These are phyloP conservation scores for Aphanoascus verrucosus DNA, from an alignment of 2,329 filamentous ascomycete species.

Conservation along the genomic window DNA sequence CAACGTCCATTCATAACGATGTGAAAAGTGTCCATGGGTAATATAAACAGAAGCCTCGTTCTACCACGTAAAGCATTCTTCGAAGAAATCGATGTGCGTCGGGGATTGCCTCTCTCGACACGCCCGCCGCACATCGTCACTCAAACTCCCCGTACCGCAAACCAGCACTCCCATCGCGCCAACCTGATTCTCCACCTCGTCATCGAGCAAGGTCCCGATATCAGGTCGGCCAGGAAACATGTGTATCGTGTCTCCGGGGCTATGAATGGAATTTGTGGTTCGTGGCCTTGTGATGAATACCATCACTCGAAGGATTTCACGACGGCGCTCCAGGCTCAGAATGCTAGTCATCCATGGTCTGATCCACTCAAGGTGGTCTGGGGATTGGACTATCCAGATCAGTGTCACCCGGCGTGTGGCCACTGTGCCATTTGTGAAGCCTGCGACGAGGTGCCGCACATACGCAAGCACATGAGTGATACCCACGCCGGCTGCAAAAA, in stretches of 20 bases:
- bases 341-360: conserved; percentile 73
- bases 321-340: conserved; percentile 65
- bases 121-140: conserved; percentile 62
- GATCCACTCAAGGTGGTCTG: conserved; percentile 86
- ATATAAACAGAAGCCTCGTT: neutral
- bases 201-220: conserved; percentile 63
- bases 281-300: conserved; percentile 85
- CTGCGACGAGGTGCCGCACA: conserved; percentile 62
- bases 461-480: conserved; percentile 94
- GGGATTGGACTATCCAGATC: conserved; percentile 86
- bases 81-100: conserved; percentile 60
- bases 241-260: conserved; percentile 67
- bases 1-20: neutral
- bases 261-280: conserved; percentile 69
- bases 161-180: conserved; percentile 83
- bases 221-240: conserved; percentile 89
- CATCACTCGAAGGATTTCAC: conserved; percentile 73
- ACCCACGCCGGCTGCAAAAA: conserved; percentile 85
- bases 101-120: conserved; percentile 52
- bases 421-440: conserved; percentile 58
- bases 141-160: conserved; percentile 63
- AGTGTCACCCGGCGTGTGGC: conserved; percentile 73
- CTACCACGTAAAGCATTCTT: conserved; percentile 58
- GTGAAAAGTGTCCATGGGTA: neutral
- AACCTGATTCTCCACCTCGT: conserved; percentile 69